These are phyloP conservation scores for Monarda citriodora DNA, from an alignment of 305 asterid genomes.

Conservation along the genomic window DNA sequence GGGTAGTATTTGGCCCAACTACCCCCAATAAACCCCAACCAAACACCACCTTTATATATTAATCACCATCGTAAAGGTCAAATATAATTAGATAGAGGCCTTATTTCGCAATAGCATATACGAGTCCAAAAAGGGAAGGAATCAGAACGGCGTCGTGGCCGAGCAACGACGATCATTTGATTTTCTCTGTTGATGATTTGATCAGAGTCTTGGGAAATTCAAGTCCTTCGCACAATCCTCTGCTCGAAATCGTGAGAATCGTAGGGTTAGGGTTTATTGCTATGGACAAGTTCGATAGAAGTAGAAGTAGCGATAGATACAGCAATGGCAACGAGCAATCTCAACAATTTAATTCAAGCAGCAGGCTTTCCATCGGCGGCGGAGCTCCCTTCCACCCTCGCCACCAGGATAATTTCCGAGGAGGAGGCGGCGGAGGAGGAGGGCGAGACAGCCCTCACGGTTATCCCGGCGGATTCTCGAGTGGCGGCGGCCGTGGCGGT, in stretches of 20 bases:
- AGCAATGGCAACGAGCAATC: constrained; percentile 31
- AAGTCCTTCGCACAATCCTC: neutral
- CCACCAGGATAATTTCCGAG: constrained; percentile 33
- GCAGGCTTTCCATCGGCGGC: constrained; percentile 47
- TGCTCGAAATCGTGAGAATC: constrained; percentile 7
- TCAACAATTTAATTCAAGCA: constrained; percentile 25
- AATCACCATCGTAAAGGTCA: too few relatives aligned
- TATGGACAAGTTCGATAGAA: constrained; percentile 57
- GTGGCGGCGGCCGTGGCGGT: constrained; percentile 29
- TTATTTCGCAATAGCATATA: too few relatives aligned
- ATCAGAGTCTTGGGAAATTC: neutral
- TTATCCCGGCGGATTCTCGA: constrained; percentile 35
- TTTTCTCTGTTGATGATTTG: constrained; percentile 1
- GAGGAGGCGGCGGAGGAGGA: constrained; percentile 32
- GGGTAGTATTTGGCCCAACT: too few relatives aligned
- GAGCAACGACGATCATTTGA: neutral
- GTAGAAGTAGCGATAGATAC: constrained; percentile 59
- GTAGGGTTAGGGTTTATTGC: constrained; percentile 28
- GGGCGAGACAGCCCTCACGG: constrained; percentile 34
- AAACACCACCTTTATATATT: too few relatives aligned
- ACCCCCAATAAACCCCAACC: too few relatives aligned
- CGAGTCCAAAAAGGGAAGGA: neutral
- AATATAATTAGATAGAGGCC: too few relatives aligned
- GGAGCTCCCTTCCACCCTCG: constrained; percentile 41
- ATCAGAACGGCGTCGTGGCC: constrained; percentile 10